phyloP scores from a whole-genome alignment of 139 green algal species.

The Asterochloris erici region DNA sequence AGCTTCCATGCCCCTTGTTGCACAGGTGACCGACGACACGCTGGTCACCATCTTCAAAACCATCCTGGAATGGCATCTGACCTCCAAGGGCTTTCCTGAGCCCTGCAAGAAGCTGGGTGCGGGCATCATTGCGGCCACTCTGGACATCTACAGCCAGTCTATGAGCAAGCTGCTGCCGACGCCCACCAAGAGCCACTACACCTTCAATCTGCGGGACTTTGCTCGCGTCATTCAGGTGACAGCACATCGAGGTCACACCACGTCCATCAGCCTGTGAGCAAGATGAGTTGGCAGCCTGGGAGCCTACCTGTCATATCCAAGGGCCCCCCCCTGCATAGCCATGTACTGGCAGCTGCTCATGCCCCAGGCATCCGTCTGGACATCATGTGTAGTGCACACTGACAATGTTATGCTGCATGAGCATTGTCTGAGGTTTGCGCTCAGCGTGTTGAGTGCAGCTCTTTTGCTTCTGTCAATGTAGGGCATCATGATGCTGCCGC shows the following conservation, averaged over 20 bases:
- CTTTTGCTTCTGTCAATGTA: slow-evolving; percentile 1
- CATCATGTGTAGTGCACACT: not conserved
- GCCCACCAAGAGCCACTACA: slow-evolving; percentile 76
- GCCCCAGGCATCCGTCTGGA: not conserved
- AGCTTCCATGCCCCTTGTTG: not conserved
- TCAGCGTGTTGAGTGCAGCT: not conserved
- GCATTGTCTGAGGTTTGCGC: too few species aligned
- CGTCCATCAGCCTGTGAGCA: too few species aligned
- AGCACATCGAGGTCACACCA: too few species aligned
- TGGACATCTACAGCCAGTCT: slow-evolving; percentile 59
- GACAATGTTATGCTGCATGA: not conserved
- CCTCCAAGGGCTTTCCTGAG: slow-evolving; percentile 38
- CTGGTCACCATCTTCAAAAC: slow-evolving; percentile 66
- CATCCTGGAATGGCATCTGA: slow-evolving; percentile 75
- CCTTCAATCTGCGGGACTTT: slow-evolving; percentile 84
- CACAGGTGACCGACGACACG: slow-evolving; percentile 54
- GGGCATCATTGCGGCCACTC: slow-evolving; percentile 54
- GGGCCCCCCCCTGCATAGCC: not conserved
- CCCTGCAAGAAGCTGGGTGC: slow-evolving; percentile 15
- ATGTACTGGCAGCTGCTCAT: not conserved
- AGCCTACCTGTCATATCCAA: too few species aligned
- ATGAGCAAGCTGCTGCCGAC: slow-evolving; percentile 71
- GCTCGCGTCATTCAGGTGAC: slow-evolving; percentile 58
- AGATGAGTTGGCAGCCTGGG: too few species aligned
- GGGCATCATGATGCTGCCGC: slow-evolving; percentile 56